phyloP scores from a whole-genome alignment of 1,284 basidiomycete genomes.

The Sanghuangporus weigelae region DNA sequence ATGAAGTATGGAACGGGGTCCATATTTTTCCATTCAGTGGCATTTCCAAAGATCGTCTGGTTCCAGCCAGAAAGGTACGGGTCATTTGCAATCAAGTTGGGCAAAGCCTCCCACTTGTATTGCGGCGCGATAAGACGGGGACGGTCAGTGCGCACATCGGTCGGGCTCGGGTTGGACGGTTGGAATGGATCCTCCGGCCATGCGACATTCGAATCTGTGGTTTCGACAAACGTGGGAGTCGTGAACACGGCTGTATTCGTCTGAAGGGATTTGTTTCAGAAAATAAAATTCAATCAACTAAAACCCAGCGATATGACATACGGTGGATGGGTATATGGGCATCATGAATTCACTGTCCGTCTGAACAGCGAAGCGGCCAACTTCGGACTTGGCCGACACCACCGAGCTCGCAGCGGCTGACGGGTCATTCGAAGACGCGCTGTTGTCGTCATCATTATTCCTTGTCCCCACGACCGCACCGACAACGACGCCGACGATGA shows the following conservation, averaged over 20 bases:
- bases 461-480: constrained; percentile 72
- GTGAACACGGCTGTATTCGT: constrained; percentile 78
- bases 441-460: constrained; percentile 33
- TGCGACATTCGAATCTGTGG: constrained; percentile 41
- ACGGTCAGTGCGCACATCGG: constrained; percentile 68
- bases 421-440: constrained; percentile 33
- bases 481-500: constrained; percentile 73
- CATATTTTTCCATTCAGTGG: constrained; percentile 59
- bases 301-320: constrained; percentile 27
- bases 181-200: constrained; percentile 79
- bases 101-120: constrained; percentile 90
- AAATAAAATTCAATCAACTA: neutral
- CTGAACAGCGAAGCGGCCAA: constrained; percentile 68
- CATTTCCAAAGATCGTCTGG: constrained; percentile 87
- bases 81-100: constrained; percentile 74
- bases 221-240: constrained; percentile 63
- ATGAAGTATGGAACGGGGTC: constrained; percentile 67
- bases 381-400: constrained; percentile 52
- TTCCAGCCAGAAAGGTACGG: constrained; percentile 91
- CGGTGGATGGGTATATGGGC: constrained; percentile 84
- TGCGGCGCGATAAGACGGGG: constrained; percentile 88
- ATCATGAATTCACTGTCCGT: constrained; percentile 72
- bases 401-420: constrained; percentile 44
- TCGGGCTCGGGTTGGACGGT: constrained; percentile 54
- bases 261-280: constrained; percentile 31